Conservation (phyloP, 139 green algal species). For the Chlamydomonas sp. region DNA sequence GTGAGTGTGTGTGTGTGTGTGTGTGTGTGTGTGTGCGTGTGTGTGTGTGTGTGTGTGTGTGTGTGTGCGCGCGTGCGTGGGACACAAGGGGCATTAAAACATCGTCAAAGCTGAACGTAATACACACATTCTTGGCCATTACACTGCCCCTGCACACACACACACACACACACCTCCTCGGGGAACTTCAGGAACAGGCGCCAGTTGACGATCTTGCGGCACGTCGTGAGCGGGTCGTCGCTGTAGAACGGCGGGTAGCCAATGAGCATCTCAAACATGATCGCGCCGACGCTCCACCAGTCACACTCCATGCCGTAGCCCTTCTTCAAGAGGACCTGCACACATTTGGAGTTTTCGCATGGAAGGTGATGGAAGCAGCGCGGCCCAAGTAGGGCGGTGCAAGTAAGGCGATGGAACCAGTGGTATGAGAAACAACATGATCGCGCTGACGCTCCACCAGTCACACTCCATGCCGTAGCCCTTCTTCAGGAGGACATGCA, state of each 20-base stretch:
- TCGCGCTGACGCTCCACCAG: constrained; percentile 73
- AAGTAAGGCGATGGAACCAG: too few species aligned
- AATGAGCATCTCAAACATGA: constrained; percentile 97
- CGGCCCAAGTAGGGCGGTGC: too few species aligned
- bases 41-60: too few species aligned
- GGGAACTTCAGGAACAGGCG: constrained; percentile 83
- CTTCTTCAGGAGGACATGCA: constrained; percentile 95
- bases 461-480: constrained; percentile 97
- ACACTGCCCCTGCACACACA: background rate
- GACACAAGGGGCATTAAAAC: too few species aligned
- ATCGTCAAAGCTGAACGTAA: too few species aligned
- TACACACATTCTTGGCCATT: too few species aligned
- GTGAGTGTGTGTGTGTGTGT: too few species aligned
- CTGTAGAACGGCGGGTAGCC: constrained; percentile 96
- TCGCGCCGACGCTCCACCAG: constrained; percentile 95
- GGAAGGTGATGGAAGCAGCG: too few species aligned
- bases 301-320: constrained; percentile 97
- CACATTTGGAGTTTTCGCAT: too few species aligned
- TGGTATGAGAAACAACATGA: too few species aligned
- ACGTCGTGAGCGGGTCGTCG: constrained; percentile 89
- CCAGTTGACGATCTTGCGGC: constrained; percentile 94
- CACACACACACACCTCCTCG: constrained; percentile 58
- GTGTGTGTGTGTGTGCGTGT: too few species aligned
- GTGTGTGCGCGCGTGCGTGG: background rate
- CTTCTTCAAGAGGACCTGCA: constrained; percentile 89